Conservation (phyloP, 805 yeast species). For the Cephaloascus fragrans region DNA sequence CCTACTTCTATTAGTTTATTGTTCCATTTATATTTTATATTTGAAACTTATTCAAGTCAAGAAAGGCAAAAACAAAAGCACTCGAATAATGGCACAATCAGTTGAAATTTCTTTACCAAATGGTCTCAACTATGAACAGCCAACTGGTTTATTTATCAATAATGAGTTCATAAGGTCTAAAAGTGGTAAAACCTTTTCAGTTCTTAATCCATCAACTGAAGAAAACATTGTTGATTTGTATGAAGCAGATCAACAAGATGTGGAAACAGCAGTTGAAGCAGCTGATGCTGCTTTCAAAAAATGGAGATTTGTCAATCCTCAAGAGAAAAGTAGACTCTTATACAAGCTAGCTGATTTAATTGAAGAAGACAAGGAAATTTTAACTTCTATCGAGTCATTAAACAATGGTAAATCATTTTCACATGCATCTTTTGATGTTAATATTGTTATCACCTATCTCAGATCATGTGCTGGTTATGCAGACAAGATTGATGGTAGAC, state of each 20-base stretch:
- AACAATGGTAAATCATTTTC: constrained; percentile 20
- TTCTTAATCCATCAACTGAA: constrained; percentile 19
- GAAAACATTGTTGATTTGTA: constrained; percentile 17
- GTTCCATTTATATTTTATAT: too few species aligned
- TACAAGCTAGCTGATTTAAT: constrained; percentile 17
- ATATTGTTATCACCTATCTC: constrained; percentile 13
- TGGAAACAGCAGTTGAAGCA: constrained; percentile 18
- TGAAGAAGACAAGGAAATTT: constrained; percentile 16
- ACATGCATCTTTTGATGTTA: constrained; percentile 18
- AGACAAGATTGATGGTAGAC: constrained; percentile 17
- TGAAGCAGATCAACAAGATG: constrained; percentile 19
- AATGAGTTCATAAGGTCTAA: constrained; percentile 29
- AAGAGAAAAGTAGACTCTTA: constrained; percentile 12
- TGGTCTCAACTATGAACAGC: constrained; percentile 19
- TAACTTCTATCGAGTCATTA: constrained; percentile 18
- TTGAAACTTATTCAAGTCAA: too few species aligned
- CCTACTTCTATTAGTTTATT: too few species aligned
- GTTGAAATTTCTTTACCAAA: constrained; percentile 17
- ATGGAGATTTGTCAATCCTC: constrained; percentile 16
- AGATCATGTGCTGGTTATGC: constrained; percentile 21
- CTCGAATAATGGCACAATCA: constrained; percentile 1
- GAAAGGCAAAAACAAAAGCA: neutral
- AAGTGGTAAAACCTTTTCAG: constrained; percentile 18
- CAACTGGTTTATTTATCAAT: constrained; percentile 34
- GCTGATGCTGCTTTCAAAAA: constrained; percentile 18